Evolutionary conservation across 2,329 filamentous ascomycete species (phyloP), one percentile per base, ranked within the genome.

Genomic region (Sclerotinia subarctica): DNA sequence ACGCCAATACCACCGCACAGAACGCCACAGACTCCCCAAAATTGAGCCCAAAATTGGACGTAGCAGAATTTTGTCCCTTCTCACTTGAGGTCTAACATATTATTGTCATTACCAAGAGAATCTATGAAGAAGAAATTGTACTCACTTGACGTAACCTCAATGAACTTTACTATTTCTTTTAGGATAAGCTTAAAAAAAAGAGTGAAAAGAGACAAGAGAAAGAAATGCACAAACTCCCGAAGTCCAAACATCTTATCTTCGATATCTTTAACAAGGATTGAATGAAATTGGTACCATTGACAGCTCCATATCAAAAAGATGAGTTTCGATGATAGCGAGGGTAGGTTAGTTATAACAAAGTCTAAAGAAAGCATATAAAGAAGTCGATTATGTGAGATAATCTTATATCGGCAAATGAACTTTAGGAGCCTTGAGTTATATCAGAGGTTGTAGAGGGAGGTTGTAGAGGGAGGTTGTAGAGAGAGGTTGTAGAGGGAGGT

Each of bases 261-360:
- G 7, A 10, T 35, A 35, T 35, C 35, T 35, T 35, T 35, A 32
- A 32, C 7, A 54, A 32, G 26, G 11, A 17, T 32, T 21, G 8
- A 13, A 38, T 38, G 2, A 38, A 0, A 5, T 29, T 13, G 5
- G 1, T 11, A 2, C 3, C 17, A 54, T 11, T 8, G 3, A 19
- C 1, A 54, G 19, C 52, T 32, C 17, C 19, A 15, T 10, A 42
- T 42, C 2, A 1, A 42, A 42, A 42, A 1, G 3, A 42, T 42
- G 38, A 15, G 1, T 13, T 32, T 29, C 21, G 3, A 32, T 6
- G 17, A 21, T 32, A 15, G 13, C 26, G 19, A 54, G 26, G 21
- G 26, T 0, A 24, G 5, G 0, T 1, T 11, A 5, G 11, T 24
- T 6, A 5, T 15, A 11, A 11, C 5, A 15, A 15, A 42, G 38